phyloP scores from a whole-genome alignment of 2,329 filamentous ascomycete genomes.

The Diaporthe helianthi region DNA sequence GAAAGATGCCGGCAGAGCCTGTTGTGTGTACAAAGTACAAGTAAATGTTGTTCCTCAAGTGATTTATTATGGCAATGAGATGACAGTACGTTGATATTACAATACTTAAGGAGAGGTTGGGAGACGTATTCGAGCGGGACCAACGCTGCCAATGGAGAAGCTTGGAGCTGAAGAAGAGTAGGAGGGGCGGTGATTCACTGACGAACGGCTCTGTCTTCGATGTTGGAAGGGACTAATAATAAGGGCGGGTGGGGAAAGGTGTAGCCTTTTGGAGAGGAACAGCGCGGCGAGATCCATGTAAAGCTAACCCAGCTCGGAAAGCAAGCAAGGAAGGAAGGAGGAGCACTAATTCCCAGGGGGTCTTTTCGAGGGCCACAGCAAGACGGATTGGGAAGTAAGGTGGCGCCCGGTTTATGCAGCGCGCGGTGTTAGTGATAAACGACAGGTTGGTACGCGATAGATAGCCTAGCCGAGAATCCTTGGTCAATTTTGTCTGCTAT shows the following conservation, averaged over 20 bases:
- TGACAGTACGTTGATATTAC: not conserved
- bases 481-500: not conserved
- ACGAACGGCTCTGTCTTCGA: not conserved
- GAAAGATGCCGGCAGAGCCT: not conserved
- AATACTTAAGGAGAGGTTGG: not conserved
- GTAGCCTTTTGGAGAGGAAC: not conserved
- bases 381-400: not conserved
- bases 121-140: not conserved
- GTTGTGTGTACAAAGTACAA: not conserved
- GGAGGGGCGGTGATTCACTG: not conserved
- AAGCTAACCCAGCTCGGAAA: constrained; percentile 2
- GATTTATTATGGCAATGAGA: not conserved
- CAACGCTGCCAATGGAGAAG: not conserved
- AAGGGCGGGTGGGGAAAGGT: constrained; percentile 7
- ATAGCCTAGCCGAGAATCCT: not conserved
- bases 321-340: not conserved
- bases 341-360: not conserved
- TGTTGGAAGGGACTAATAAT: not conserved
- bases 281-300: constrained; percentile 2
- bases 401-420: not conserved
- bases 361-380: not conserved
- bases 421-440: not conserved
- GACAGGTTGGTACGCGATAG: not conserved
- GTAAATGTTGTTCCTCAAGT: too few species aligned
- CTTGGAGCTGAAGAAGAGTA: not conserved